phyloP scores from a whole-genome alignment of 257 asterid genomes.

The Solanum dulcamara region DNA sequence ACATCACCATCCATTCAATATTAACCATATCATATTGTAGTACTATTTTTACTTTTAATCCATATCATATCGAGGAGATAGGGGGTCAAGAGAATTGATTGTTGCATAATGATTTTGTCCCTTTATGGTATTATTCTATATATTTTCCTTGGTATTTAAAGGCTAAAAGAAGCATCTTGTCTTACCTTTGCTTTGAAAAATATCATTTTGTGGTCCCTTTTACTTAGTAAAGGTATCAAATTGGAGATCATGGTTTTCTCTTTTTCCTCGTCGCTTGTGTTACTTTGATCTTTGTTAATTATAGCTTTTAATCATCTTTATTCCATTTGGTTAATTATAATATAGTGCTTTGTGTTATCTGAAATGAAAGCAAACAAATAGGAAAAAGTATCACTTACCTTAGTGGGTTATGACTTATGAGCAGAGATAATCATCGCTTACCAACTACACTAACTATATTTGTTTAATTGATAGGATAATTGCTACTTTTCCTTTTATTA shows the following conservation, averaged over 20 bases:
- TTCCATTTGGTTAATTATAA: background rate
- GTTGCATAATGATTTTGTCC: constrained; percentile 14
- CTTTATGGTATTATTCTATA: background rate
- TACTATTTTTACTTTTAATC: background rate
- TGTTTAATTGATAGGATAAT: background rate
- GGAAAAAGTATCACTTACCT: background rate
- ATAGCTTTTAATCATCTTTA: background rate
- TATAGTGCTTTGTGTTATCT: background rate
- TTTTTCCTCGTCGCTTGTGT: background rate
- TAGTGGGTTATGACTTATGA: background rate
- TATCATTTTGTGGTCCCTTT: constrained; percentile 2
- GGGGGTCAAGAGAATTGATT: background rate
- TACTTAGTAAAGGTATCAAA: constrained; percentile 26
- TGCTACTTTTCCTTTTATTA: background rate
- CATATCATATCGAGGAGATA: background rate
- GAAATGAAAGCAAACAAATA: background rate
- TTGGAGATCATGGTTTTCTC: background rate
- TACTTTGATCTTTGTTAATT: background rate
- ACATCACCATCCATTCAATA: too few relatives aligned
- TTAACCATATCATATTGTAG: too few relatives aligned
- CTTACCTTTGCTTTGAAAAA: constrained; percentile 9
- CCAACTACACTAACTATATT: background rate
- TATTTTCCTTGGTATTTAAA: background rate
- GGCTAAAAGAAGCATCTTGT: constrained; percentile 16
- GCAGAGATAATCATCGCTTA: background rate